A percentile compares a stretch with the other conserved stretches of the same genome.
Conservation (phyloP, 331 rosid species). For the Rosa hybrid region DNA sequence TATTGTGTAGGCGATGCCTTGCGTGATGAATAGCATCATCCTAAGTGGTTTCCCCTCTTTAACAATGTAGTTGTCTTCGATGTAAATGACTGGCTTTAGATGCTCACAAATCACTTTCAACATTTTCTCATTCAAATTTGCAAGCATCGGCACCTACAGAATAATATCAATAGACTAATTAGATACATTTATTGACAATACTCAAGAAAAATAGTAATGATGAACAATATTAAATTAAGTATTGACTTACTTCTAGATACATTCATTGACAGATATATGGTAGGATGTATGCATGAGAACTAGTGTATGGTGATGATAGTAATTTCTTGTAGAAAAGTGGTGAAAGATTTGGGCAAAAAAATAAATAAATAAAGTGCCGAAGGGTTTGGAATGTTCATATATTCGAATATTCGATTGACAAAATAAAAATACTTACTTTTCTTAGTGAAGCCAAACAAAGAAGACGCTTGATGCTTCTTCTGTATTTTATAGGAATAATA, state of each 20-base stretch:
- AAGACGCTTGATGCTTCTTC: not conserved
- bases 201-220: too few relatives aligned
- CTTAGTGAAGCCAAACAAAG: not conserved
- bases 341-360: too few relatives aligned
- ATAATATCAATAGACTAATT: not conserved
- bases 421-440: not conserved
- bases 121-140: not conserved
- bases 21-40: not conserved
- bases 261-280: too few relatives aligned
- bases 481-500: not conserved
- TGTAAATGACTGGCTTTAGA: not conserved
- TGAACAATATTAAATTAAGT: too few relatives aligned
- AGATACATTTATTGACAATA: not conserved
- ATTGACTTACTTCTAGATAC: too few relatives aligned
- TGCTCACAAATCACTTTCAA: not conserved
- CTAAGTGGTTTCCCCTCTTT: not conserved
- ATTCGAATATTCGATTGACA: too few relatives aligned
- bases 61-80: not conserved
- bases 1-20: not conserved
- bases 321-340: too few relatives aligned
- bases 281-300: too few relatives aligned
- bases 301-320: too few relatives aligned
- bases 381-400: not conserved
- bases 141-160: not conserved
- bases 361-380: too few relatives aligned